Conservation (phyloP, 768 basidiomycete species). For the Candolleomyces efflorescens region DNA sequence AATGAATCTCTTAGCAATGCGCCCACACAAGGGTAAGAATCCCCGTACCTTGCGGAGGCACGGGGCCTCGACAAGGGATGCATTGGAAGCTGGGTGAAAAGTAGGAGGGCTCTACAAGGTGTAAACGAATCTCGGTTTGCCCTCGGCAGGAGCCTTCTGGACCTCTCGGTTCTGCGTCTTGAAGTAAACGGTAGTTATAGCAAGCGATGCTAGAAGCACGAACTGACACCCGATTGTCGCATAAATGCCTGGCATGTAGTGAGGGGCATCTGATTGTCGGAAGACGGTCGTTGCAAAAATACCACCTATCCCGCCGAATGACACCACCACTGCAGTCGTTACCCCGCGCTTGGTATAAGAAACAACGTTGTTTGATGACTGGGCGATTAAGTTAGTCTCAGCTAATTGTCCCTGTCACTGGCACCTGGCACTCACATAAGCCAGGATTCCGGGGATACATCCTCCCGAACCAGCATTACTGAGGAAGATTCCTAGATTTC, state of each 20-base stretch:
- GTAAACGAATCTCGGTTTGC: constrained; percentile 36
- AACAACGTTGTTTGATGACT: constrained; percentile 48
- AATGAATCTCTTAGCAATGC: too few species aligned
- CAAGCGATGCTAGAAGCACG: constrained; percentile 36
- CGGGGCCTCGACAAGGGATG: too few species aligned
- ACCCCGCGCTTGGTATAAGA: constrained; percentile 48
- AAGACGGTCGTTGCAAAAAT: constrained; percentile 45
- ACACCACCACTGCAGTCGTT: constrained; percentile 41
- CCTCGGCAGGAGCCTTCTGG: constrained; percentile 25
- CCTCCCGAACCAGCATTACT: constrained; percentile 42
- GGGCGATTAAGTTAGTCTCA: background rate
- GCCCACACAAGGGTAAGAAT: too few species aligned
- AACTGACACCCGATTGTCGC: constrained; percentile 42
- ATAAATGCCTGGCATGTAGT: constrained; percentile 44
- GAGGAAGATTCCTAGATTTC: constrained; percentile 38
- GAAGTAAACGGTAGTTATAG: constrained; percentile 34
- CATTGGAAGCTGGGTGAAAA: too few species aligned
- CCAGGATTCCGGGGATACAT: constrained; percentile 43
- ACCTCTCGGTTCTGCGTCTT: constrained; percentile 25
- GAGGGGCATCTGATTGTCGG: constrained; percentile 40
- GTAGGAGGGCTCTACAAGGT: constrained; percentile 24
- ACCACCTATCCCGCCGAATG: constrained; percentile 47
- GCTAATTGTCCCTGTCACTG: background rate
- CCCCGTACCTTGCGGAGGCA: too few species aligned
- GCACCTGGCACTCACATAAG: constrained; percentile 35